A percentile compares a stretch with the other conserved stretches of the same genome.
Conservation (phyloP, 257 asterid species). For the Solanum pinnatisectum region DNA sequence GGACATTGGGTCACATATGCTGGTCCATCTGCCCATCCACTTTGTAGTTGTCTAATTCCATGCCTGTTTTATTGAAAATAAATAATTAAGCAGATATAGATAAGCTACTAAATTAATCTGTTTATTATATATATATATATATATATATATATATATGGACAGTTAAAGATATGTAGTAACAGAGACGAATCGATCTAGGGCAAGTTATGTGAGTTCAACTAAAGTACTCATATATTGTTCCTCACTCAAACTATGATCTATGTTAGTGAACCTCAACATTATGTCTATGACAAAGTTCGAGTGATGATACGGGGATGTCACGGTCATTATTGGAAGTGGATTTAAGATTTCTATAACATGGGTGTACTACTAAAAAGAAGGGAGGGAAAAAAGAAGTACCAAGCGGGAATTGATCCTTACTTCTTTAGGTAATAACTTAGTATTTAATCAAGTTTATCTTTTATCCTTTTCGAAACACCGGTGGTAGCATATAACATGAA, state of each 20-base stretch:
- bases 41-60: constrained; percentile 46
- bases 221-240: background rate
- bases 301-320: fast-evolving
- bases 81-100: background rate
- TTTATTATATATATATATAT: background rate
- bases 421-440: background rate
- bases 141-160: background rate
- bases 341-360: no score
- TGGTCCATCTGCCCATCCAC: constrained; percentile 77
- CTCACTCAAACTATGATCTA: background rate
- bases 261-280: background rate
- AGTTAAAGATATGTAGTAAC: background rate
- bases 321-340: no score
- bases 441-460: background rate
- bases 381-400: no score
- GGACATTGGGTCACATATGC: constrained; percentile 62
- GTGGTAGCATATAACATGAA: background rate
- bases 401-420: background rate
- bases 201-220: background rate
- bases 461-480: background rate
- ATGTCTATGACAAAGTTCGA: background rate
- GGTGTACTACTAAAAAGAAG: no score
- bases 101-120: no score
- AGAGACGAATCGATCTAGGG: no score
- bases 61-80: constrained; percentile 28